phyloP scores from a whole-genome alignment of 2,329 filamentous ascomycete species.

The Penicillium sp. region DNA sequence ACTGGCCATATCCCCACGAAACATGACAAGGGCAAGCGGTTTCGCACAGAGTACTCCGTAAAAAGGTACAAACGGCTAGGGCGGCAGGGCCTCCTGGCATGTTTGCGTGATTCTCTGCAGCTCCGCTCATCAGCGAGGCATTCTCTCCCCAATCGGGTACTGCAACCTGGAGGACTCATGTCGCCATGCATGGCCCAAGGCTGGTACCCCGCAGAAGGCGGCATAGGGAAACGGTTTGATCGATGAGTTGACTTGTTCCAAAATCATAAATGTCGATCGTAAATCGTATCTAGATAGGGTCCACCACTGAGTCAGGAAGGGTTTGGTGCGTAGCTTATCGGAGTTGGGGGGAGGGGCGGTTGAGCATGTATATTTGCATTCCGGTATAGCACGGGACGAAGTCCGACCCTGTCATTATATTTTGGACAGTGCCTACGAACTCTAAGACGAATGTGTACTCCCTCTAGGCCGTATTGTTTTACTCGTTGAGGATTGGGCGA shows the following conservation, averaged over 20 bases:
- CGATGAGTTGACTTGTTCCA: constrained; percentile 8
- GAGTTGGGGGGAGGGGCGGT: neutral
- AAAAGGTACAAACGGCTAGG: neutral
- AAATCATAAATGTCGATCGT: constrained; percentile 3
- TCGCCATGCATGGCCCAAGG: constrained; percentile 19
- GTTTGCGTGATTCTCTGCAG: constrained; percentile 2
- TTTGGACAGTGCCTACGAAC: neutral
- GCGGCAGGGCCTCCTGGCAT: neutral
- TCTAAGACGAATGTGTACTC: neutral
- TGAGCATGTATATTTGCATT: neutral
- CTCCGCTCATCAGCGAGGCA: neutral
- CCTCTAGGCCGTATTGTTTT: neutral
- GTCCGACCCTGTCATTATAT: neutral
- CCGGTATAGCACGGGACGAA: neutral
- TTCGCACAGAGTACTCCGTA: neutral
- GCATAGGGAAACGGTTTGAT: constrained; percentile 15
- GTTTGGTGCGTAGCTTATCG: neutral
- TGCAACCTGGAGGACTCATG: constrained; percentile 12
- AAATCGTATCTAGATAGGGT: neutral
- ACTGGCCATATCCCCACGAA: neutral
- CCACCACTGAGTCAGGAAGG: neutral
- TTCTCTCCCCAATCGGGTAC: constrained; percentile 10
- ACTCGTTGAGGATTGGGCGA: neutral
- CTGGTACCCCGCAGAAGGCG: constrained; percentile 22
- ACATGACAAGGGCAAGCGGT: neutral